Evolutionary conservation across 495 filamentous ascomycete genomes (phyloP).

Genomic region (Cercophora sp.): DNA sequence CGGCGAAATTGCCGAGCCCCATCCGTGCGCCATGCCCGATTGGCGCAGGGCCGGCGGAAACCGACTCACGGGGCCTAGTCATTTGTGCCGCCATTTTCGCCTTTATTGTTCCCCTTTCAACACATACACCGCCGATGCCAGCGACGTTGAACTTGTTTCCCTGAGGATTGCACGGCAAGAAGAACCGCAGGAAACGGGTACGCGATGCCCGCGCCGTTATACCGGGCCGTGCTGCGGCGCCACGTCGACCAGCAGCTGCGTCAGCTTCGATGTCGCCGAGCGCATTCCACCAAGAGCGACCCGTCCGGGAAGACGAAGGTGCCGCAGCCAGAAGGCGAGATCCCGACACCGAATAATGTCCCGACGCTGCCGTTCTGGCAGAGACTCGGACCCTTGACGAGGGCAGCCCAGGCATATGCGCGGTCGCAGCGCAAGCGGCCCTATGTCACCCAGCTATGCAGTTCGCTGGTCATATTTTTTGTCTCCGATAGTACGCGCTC

Average conservation of each 20-base stretch:
- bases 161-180: background rate
- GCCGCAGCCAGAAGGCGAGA: conserved; percentile 27
- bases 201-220: conserved; percentile 17
- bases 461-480: conserved; percentile 72
- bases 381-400: conserved; percentile 53
- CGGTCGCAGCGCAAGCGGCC: conserved; percentile 66
- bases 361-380: conserved; percentile 47
- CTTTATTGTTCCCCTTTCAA: background rate
- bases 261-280: conserved; percentile 20
- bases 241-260: conserved; percentile 17
- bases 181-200: background rate
- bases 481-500: conserved; percentile 56
- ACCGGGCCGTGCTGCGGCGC: conserved; percentile 21
- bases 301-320: conserved; percentile 16
- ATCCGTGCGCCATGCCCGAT: background rate
- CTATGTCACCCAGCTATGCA: conserved; percentile 71
- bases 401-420: conserved; percentile 65
- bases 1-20: background rate
- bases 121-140: background rate
- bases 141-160: background rate
- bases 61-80: background rate
- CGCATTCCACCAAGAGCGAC: conserved; percentile 24
- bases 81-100: background rate
- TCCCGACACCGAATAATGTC: conserved; percentile 43
- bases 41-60: background rate